A percentile compares a stretch with the other conserved stretches of the same genome.
These are phyloP conservation scores for Berkeleyomyces rouxiae DNA, from an alignment of 2,329 filamentous ascomycete genomes.

Conservation along the genomic window DNA sequence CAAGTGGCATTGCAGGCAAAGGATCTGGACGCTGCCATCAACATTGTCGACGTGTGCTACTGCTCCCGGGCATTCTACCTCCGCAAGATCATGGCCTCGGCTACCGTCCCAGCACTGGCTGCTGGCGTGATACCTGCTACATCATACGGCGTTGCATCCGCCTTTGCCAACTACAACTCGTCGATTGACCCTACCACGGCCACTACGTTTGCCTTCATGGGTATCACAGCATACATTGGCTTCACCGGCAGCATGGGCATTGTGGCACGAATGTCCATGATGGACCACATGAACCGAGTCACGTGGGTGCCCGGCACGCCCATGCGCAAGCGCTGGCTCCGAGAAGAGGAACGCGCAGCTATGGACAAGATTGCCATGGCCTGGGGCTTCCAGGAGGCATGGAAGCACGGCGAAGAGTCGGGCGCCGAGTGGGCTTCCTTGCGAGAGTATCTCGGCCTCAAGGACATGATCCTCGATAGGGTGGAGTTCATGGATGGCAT, in stretches of 20 bases:
- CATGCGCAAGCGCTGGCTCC: conserved; percentile 64
- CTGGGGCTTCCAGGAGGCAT: conserved; percentile 78
- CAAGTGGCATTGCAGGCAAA: conserved; percentile 63
- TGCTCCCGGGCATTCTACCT: conserved; percentile 48
- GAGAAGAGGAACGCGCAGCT: conserved; percentile 78
- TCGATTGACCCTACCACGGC: conserved; percentile 63
- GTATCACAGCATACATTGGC: conserved; percentile 66
- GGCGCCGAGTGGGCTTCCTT: conserved; percentile 79
- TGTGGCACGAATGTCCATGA: conserved; percentile 69
- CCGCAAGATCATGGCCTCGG: conserved; percentile 49
- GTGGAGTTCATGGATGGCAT: conserved; percentile 88
- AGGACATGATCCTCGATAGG: conserved; percentile 80
- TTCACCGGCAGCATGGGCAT: conserved; percentile 70
- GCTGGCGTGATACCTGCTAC: conserved; percentile 46
- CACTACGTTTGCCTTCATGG: conserved; percentile 62
- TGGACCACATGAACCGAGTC: conserved; percentile 89
- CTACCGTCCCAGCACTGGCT: conserved; percentile 40
- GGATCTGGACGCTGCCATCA: conserved; percentile 61
- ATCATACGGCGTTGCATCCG: conserved; percentile 51
- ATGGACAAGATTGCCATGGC: conserved; percentile 72
- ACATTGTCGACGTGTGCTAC: conserved; percentile 55
- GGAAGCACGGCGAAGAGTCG: conserved; percentile 74
- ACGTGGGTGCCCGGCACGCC: conserved; percentile 77
- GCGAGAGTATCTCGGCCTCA: conserved; percentile 63
- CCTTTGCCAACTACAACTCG: conserved; percentile 45